Base-by-base conservation (phyloP, 257 asterid species). In the Paraleonurus japonicus region DNA sequence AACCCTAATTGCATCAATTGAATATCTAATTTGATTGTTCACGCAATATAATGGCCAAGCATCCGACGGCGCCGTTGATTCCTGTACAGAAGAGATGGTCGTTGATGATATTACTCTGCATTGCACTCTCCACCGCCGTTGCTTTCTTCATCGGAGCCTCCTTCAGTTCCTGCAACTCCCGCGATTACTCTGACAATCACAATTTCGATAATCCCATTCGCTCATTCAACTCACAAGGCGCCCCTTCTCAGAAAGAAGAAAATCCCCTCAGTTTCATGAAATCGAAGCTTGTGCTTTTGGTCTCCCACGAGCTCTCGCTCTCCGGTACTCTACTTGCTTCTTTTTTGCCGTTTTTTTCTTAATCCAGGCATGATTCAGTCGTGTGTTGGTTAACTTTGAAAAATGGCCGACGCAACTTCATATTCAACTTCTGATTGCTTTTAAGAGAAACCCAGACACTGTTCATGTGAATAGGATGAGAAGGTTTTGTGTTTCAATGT, bases 241-340 rank as follows among this genome's bases (percentile, higher is more conserved):
- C 23, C 54, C 59, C 81, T 57, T 60, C 59, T 3, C 60, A 75
- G 55, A 59, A 69, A 68, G 71, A 60, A 10, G 83, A 83, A 20
- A 81, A 63, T 47, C 87, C 96, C 1, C 85, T 81, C 77, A 74
- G 72, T 81, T 82, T 89, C 83, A 89, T 91, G 95, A 87, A 78
- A 71, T 90, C 96, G 39, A 88, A 88, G 86, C 80, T 86, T 43
- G 88, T 88, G 55, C 92, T 90, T 11, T 47, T 91, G 70, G 96
- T 89, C 28, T 91, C 97, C 9, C 96, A 91, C 81, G 96, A 91
- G 71, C 96, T 91, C 70, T 89, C 97, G 19, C 96, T 89, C 63
- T 89, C 97, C 20, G 97, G 97, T 91, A 85, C 37, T 27, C 15
- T 19, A 28, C 24, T 9, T 13, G 6, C 16, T 68, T 3, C 4